phyloP scores from a whole-genome alignment of 768 basidiomycete species.

The Arthromyces matolae region DNA sequence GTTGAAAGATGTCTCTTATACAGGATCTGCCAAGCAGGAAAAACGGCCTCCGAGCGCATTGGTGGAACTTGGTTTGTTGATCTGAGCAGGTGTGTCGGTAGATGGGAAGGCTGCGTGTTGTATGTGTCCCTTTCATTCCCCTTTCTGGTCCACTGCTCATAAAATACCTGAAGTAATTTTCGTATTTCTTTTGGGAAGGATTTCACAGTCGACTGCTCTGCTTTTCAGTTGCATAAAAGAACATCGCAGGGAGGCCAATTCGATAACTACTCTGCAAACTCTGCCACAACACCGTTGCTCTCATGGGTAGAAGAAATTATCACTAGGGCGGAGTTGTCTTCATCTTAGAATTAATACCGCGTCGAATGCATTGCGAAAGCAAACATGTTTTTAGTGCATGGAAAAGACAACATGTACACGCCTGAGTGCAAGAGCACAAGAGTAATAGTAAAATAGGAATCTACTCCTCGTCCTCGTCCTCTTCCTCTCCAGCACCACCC shows the following conservation, averaged over 20 bases:
- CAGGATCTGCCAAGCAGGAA: conserved; percentile 66
- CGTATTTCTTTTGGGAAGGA: conserved; percentile 50
- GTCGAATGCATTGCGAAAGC: no score
- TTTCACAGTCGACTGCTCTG: conserved; percentile 53
- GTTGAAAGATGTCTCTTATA: conserved; percentile 67
- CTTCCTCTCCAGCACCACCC: conserved; percentile 51
- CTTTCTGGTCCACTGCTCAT: neutral
- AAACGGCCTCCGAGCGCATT: conserved; percentile 43
- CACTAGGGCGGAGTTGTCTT: conserved; percentile 29
- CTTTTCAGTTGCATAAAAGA: conserved; percentile 45
- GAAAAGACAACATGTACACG: conserved; percentile 6
- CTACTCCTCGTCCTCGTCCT: conserved; percentile 67
- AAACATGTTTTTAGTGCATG: no score
- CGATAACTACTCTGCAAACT: conserved; percentile 36
- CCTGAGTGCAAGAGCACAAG: neutral
- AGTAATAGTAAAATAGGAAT: conserved; percentile 13
- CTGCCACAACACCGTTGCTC: conserved; percentile 34
- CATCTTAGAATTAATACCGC: conserved; percentile 1
- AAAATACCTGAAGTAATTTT: conserved; percentile 50
- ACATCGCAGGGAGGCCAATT: conserved; percentile 37
- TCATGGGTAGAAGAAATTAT: conserved; percentile 55
- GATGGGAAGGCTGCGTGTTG: conserved; percentile 80
- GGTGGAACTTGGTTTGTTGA: conserved; percentile 82
- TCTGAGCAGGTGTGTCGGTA: conserved; percentile 63
- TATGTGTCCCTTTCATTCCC: conserved; percentile 34